Evolutionary conservation across 2,329 filamentous ascomycete genomes (phyloP).

Genomic region (Hypoxylon sp.): DNA sequence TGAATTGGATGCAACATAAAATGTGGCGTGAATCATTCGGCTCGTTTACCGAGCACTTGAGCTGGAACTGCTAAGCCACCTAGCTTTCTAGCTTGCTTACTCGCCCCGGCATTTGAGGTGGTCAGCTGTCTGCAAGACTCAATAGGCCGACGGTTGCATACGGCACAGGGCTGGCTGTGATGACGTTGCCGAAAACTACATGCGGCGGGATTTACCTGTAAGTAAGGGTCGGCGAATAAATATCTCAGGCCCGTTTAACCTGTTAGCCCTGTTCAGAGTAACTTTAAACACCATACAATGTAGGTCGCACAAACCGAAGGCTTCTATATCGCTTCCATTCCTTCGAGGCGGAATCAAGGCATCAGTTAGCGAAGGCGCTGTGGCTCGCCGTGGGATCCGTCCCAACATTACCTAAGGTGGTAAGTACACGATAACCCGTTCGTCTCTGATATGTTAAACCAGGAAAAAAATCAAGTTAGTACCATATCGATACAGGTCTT

Average conservation of each 20-base stretch:
- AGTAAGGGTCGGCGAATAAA: background rate
- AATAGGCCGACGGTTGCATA: constrained; percentile 20
- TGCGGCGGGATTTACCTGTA: background rate
- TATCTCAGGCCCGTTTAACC: background rate
- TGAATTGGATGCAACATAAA: background rate
- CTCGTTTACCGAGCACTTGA: constrained; percentile 6
- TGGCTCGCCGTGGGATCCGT: background rate
- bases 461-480: no score
- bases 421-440: background rate
- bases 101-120: background rate
- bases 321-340: constrained; percentile 2
- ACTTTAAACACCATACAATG: background rate
- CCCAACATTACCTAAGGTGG: background rate
- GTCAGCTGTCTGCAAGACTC: background rate
- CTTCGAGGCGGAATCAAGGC: background rate
- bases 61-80: constrained; percentile 15
- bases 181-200: constrained; percentile 11
- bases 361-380: background rate
- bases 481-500: background rate
- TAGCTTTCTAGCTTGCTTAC: constrained; percentile 3
- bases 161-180: constrained; percentile 9
- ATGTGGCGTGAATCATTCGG: constrained; percentile 14
- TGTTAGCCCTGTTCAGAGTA: background rate
- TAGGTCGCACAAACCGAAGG: background rate
- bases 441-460: background rate